Percentiles rank a stretch among this genome's conserved stretches.
Conservation (phyloP, 352 stramenopile species). For the Pythium dissotocum region DNA sequence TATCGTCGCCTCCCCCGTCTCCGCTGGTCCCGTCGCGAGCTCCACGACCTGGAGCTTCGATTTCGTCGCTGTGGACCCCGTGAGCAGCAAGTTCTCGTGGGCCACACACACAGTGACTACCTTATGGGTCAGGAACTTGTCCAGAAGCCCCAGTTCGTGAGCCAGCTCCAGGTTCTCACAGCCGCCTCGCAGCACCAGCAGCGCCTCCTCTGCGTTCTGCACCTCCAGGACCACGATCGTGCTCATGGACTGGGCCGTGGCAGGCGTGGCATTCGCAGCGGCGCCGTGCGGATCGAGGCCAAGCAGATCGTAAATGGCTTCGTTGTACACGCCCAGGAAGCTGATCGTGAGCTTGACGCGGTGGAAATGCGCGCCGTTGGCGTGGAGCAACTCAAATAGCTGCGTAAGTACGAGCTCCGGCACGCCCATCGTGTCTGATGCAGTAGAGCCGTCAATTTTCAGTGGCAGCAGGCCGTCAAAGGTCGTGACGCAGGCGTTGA, state of each 20-base stretch:
- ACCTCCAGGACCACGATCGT: constrained; percentile 72
- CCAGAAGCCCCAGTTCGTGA: constrained; percentile 24
- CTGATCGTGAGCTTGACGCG: constrained; percentile 67
- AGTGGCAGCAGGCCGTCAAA: constrained; percentile 47
- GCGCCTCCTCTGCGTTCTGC: constrained; percentile 58
- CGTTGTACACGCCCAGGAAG: constrained; percentile 93
- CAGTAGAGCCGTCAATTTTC: not conserved
- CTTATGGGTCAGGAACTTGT: constrained; percentile 51
- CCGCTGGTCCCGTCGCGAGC: constrained; percentile 38
- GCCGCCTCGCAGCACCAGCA: constrained; percentile 57
- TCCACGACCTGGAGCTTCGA: constrained; percentile 78
- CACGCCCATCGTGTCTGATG: constrained; percentile 28
- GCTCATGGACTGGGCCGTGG: constrained; percentile 18
- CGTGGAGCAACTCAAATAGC: constrained; percentile 43
- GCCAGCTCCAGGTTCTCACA: constrained; percentile 45
- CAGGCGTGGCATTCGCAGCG: constrained; percentile 9
- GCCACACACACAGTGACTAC: constrained; percentile 65
- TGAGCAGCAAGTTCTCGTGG: constrained; percentile 54
- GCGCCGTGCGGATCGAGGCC: constrained; percentile 44
- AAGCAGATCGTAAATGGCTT: constrained; percentile 95
- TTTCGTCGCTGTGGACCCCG: constrained; percentile 28
- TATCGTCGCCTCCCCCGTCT: not conserved
- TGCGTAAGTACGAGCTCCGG: constrained; percentile 48
- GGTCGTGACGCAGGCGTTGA: constrained; percentile 66
- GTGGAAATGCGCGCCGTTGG: constrained; percentile 42